Percentiles rank a stretch among this genome's conserved stretches.
Conservation (phyloP, 2,329 filamentous ascomycete genomes). For the Talaromyces amestolkiae region DNA sequence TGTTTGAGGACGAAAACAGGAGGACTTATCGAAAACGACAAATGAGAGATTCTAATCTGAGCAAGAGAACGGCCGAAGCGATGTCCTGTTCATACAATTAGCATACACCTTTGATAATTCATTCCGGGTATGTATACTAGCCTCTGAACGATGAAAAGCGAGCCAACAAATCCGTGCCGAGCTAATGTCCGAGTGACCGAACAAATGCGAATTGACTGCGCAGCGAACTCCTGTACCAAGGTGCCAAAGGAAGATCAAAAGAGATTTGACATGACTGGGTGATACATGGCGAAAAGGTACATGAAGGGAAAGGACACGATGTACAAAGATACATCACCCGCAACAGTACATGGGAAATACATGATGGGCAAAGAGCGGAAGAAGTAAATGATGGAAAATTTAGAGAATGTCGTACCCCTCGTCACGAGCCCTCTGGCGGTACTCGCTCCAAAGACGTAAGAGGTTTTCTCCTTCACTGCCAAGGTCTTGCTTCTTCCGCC, state of each 20-base stretch:
- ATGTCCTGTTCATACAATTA: not conserved
- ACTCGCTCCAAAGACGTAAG: constrained; percentile 20
- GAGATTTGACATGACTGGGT: not conserved
- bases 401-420: constrained; percentile 15
- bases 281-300: not conserved
- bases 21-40: not conserved
- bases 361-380: constrained; percentile 17
- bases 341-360: not conserved
- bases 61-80: not conserved
- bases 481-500: not conserved
- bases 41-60: not conserved
- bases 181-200: constrained; percentile 6
- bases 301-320: not conserved
- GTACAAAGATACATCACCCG: not conserved
- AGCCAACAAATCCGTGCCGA: constrained; percentile 1
- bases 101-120: not conserved
- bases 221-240: constrained; percentile 3
- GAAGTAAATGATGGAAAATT: constrained; percentile 18
- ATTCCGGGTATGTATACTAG: not conserved
- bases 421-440: constrained; percentile 19
- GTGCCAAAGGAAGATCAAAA: not conserved
- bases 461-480: constrained; percentile 2
- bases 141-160: not conserved
- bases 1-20: not conserved
- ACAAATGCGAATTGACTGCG: not conserved